These are phyloP conservation scores for Hymenoscyphus scutula DNA, from an alignment of 2,329 filamentous ascomycete species.

Conservation along the genomic window DNA sequence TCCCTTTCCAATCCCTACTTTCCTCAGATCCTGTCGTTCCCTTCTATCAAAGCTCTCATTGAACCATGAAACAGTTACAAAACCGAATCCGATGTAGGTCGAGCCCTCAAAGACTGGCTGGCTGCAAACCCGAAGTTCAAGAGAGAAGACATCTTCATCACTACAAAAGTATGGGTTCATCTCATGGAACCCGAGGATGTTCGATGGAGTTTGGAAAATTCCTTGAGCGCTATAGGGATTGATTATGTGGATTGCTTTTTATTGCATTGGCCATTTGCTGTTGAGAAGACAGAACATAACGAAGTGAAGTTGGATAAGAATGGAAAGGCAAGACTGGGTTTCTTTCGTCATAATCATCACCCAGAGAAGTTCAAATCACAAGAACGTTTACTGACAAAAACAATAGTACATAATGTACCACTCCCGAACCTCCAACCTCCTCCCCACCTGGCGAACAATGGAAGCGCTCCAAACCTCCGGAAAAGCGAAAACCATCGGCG, in stretches of 20 bases:
- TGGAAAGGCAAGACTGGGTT: conserved; percentile 44
- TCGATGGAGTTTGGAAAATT: conserved; percentile 68
- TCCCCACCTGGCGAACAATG: conserved; percentile 69
- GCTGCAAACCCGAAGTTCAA: conserved; percentile 55
- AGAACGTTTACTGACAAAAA: too few species aligned
- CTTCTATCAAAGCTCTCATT: neutral
- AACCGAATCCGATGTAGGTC: conserved; percentile 80
- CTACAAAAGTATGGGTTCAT: conserved; percentile 49
- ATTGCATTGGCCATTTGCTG: conserved; percentile 76
- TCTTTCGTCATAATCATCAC: too few species aligned
- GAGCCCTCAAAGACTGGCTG: conserved; percentile 72
- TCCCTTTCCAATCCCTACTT: neutral
- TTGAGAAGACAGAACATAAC: conserved; percentile 75
- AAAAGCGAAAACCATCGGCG: conserved; percentile 56
- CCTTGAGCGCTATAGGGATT: conserved; percentile 67
- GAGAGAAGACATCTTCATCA: conserved; percentile 39
- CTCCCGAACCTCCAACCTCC: conserved; percentile 61
- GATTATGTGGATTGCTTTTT: conserved; percentile 80
- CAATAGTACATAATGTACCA: conserved; percentile 57
- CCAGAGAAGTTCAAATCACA: too few species aligned
- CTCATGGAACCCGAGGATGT: conserved; percentile 62
- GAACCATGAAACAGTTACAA: conserved; percentile 48
- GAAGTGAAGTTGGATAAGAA: conserved; percentile 50
- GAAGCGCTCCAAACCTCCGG: conserved; percentile 61
- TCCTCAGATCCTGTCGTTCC: conserved; percentile 31